phyloP scores from a whole-genome alignment of 805 yeast genomes.

The Kuraishia floccosa region DNA sequence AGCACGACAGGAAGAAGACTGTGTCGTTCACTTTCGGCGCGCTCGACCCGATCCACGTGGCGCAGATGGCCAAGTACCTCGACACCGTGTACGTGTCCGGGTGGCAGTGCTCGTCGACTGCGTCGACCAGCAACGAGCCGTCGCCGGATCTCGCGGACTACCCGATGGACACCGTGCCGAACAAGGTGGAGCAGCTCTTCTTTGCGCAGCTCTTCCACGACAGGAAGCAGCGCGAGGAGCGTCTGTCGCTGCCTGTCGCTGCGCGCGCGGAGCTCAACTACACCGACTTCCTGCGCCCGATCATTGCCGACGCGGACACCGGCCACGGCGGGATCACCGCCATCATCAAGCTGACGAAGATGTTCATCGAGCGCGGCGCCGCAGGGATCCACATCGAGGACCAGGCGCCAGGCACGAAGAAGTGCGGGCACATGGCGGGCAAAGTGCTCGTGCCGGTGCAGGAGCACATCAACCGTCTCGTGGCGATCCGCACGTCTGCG shows the following conservation, averaged over 20 bases:
- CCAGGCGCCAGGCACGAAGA: conserved; percentile 98
- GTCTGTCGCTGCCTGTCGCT: conserved; percentile 47
- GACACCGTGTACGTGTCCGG: conserved; percentile 93
- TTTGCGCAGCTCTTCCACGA: conserved; percentile 96
- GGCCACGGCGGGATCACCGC: conserved; percentile 99
- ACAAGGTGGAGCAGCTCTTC: conserved; percentile 94
- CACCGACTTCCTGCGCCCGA: conserved; percentile 86
- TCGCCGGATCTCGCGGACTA: conserved; percentile 98
- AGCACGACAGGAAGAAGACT: conserved; percentile 64
- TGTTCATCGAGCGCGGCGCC: conserved; percentile 96
- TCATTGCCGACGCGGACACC: conserved; percentile 95
- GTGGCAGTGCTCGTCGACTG: conserved; percentile 98
- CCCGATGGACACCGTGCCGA: conserved; percentile 98
- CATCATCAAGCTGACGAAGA: conserved; percentile 85
- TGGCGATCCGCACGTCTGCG: conserved; percentile 90
- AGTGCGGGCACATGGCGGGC: conserved; percentile 99
- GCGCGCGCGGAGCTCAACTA: conserved; percentile 63
- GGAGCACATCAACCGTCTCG: conserved; percentile 91
- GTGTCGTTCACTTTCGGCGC: conserved; percentile 92
- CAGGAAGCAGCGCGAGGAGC: conserved; percentile 86
- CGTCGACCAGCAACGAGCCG: conserved; percentile 95
- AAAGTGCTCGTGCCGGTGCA: conserved; percentile 95
- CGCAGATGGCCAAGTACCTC: conserved; percentile 94
- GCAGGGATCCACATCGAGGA: conserved; percentile 99
- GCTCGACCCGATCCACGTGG: conserved; percentile 86